Percentiles rank a stretch among this genome's conserved stretches.
phyloP scores from a whole-genome alignment of 192 early-diverging fungal genomes.

The Glomus cerebriforme region DNA sequence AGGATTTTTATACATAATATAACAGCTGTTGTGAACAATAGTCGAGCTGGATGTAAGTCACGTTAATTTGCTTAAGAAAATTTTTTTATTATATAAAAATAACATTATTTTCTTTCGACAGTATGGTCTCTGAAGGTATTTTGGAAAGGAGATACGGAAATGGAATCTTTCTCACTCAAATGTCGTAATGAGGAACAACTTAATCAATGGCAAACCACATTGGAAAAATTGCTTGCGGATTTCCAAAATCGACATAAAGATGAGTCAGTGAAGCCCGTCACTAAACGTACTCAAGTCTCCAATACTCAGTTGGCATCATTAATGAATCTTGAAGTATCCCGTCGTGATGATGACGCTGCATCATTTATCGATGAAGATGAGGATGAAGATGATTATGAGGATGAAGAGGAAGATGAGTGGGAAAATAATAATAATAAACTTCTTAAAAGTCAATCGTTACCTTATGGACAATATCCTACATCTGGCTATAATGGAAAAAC shows the following conservation, averaged over 20 bases:
- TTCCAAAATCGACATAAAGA: not conserved
- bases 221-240: slow-evolving; percentile 70
- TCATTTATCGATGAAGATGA: slow-evolving; percentile 46
- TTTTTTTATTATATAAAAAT: slow-evolving; percentile 45
- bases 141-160: slow-evolving; percentile 78
- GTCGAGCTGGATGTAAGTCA: slow-evolving; percentile 42
- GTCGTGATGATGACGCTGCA: slow-evolving; percentile 33
- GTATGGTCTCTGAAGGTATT: slow-evolving; percentile 69
- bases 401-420: slow-evolving; percentile 40
- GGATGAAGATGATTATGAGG: slow-evolving; percentile 46
- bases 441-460: slow-evolving; percentile 43
- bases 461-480: slow-evolving; percentile 39
- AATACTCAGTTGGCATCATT: slow-evolving; percentile 45
- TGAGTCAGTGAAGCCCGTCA: not conserved
- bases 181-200: slow-evolving; percentile 92
- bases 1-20: slow-evolving; percentile 87
- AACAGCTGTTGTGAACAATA: slow-evolving; percentile 67
- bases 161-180: slow-evolving; percentile 86
- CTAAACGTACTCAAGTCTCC: slow-evolving; percentile 40
- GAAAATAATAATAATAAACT: slow-evolving; percentile 26
- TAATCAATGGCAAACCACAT: slow-evolving; percentile 80
- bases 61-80: not conserved
- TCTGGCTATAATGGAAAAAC: slow-evolving; percentile 37
- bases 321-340: slow-evolving; percentile 22
- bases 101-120: not conserved